These are phyloP conservation scores for Skeletonema potamos DNA, from an alignment of 108 stramenopile species.

Conservation along the genomic window DNA sequence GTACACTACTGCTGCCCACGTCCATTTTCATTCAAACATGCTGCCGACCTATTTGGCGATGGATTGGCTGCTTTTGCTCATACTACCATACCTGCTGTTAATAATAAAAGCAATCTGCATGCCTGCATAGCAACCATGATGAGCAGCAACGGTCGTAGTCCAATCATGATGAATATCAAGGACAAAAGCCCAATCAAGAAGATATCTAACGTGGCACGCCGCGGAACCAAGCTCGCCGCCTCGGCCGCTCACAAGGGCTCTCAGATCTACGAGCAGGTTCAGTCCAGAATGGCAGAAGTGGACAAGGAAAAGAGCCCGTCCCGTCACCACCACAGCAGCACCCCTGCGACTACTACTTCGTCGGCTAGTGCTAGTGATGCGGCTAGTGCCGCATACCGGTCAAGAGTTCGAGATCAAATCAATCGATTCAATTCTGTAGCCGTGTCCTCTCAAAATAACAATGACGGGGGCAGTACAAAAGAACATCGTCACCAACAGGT, in stretches of 20 bases:
- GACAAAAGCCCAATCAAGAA: slow-evolving; percentile 29
- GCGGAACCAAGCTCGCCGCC: slow-evolving; percentile 13
- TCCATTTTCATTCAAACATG: too few relatives aligned
- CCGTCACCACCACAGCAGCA: background rate
- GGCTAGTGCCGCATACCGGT: background rate
- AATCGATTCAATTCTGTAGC: slow-evolving; percentile 22
- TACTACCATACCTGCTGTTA: too few relatives aligned
- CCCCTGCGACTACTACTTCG: too few relatives aligned
- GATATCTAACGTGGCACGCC: slow-evolving; percentile 22
- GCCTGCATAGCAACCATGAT: background rate
- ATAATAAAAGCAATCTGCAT: too few relatives aligned
- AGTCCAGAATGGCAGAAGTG: background rate
- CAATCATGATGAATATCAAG: slow-evolving; percentile 1
- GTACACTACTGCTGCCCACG: too few relatives aligned
- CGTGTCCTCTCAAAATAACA: background rate
- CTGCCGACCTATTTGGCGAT: too few relatives aligned
- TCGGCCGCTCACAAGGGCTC: slow-evolving; percentile 20
- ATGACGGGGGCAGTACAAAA: background rate
- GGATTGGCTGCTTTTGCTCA: too few relatives aligned
- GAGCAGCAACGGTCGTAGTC: background rate
- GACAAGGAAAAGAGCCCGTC: background rate
- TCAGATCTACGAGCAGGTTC: slow-evolving; percentile 15
- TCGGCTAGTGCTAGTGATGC: slow-evolving; percentile 18
- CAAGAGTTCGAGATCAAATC: slow-evolving; percentile 16
- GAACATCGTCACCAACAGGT: background rate